These are phyloP conservation scores for Chenopodium berlandieri DNA, from an alignment of 148 eudicot genomes.

Conservation along the genomic window DNA sequence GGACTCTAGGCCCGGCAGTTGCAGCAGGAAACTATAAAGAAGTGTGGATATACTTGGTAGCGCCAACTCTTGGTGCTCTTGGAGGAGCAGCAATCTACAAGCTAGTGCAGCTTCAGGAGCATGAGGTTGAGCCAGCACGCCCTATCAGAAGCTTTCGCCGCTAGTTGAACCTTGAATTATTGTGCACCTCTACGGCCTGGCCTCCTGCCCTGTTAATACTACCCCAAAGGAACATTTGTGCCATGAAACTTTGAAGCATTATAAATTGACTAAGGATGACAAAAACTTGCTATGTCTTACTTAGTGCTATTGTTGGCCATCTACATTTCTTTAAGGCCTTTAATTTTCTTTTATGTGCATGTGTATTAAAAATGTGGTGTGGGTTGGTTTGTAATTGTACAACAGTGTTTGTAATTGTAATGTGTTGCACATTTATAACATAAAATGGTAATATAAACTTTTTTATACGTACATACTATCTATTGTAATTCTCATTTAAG, in stretches of 20 bases:
- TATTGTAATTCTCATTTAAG: background rate
- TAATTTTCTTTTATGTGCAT: background rate
- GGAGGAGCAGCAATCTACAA: conserved; percentile 83
- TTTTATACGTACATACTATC: background rate
- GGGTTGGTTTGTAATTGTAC: background rate
- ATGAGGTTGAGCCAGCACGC: conserved; percentile 61
- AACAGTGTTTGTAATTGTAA: background rate
- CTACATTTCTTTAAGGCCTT: background rate
- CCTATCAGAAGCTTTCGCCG: conserved; percentile 85
- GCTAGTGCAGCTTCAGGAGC: conserved; percentile 66
- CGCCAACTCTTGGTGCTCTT: conserved; percentile 83
- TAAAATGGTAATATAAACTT: conserved; percentile 6
- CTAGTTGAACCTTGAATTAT: conserved; percentile 24
- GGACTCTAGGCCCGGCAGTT: conserved; percentile 90
- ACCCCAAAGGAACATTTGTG: background rate
- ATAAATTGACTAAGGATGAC: conserved; percentile 3
- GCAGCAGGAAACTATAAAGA: conserved; percentile 89
- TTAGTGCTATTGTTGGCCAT: conserved; percentile 1
- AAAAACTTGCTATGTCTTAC: background rate
- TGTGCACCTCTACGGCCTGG: background rate
- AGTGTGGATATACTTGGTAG: conserved; percentile 82
- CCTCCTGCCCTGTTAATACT: conserved; percentile 1
- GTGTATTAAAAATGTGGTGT: background rate
- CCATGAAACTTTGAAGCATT: conserved; percentile 10
- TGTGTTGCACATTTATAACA: background rate